Conservation (phyloP, 352 stramenopile species). For the Pythium sukuiense region DNA sequence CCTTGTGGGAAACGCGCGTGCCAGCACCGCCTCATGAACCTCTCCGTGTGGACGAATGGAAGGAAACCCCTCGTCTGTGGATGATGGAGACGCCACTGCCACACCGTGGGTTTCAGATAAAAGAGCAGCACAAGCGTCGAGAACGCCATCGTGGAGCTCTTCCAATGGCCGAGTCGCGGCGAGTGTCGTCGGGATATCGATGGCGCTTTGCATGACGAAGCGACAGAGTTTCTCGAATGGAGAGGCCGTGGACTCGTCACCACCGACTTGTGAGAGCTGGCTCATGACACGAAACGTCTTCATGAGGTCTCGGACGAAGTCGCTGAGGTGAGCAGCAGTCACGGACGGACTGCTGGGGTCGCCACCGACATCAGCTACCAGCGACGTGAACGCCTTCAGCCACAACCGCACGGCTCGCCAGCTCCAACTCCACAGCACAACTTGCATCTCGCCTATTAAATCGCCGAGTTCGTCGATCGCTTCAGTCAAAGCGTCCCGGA, state of each 20-base stretch:
- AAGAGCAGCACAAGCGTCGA: background rate
- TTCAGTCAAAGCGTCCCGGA: background rate
- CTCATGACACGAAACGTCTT: background rate
- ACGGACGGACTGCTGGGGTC: background rate
- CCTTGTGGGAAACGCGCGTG: background rate
- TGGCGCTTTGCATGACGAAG: background rate
- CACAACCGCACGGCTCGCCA: constrained; percentile 3
- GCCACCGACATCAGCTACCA: background rate
- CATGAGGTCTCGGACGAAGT: background rate
- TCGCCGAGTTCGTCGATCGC: background rate
- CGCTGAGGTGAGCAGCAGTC: background rate
- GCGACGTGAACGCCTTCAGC: constrained; percentile 1
- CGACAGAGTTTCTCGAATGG: background rate
- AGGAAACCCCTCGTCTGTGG: background rate
- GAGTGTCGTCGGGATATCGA: background rate
- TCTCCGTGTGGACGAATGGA: background rate
- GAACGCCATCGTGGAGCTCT: background rate
- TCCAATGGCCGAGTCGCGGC: background rate
- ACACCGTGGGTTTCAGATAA: background rate
- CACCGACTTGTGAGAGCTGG: background rate
- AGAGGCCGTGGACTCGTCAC: background rate
- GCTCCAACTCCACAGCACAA: constrained; percentile 6
- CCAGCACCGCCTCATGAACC: background rate
- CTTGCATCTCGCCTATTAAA: background rate
- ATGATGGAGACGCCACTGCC: background rate